These are phyloP conservation scores for Sphaerosporella brunnea DNA, from an alignment of 495 filamentous ascomycete genomes.

Conservation along the genomic window DNA sequence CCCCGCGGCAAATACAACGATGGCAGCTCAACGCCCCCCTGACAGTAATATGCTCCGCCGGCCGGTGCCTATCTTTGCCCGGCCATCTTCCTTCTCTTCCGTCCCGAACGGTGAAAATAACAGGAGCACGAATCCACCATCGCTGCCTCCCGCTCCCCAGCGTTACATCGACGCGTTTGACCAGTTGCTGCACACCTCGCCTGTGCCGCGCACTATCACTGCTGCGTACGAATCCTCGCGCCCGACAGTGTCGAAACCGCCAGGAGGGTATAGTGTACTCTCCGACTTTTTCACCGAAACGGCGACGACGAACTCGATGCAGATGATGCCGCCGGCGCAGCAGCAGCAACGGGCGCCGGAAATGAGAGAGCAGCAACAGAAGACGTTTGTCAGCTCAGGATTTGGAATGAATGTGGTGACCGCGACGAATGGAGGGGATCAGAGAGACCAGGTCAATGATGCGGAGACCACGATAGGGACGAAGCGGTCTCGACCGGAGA, in stretches of 20 bases:
- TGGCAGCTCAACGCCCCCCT: too few relatives aligned
- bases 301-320: neutral
- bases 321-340: neutral
- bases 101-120: too few relatives aligned
- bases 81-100: too few relatives aligned
- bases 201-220: neutral
- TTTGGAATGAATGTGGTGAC: too few relatives aligned
- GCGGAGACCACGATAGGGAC: too few relatives aligned
- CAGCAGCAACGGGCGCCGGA: neutral
- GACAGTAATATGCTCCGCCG: too few relatives aligned
- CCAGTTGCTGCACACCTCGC: neutral
- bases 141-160: neutral
- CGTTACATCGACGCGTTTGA: neutral
- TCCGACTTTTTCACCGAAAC: neutral
- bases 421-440: too few relatives aligned
- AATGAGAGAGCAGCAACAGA: neutral
- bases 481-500: too few relatives aligned
- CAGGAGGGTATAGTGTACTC: slow-evolving; percentile 1
- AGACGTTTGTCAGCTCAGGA: neutral
- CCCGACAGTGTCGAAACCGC: neutral
- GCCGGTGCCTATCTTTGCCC: too few relatives aligned
- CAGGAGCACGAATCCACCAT: neutral
- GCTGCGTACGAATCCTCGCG: neutral
- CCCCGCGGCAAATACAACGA: neutral
- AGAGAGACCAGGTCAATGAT: too few relatives aligned